Base-by-base conservation (phyloP, 2,329 filamentous ascomycete genomes). In the Beauveria caledonica region DNA sequence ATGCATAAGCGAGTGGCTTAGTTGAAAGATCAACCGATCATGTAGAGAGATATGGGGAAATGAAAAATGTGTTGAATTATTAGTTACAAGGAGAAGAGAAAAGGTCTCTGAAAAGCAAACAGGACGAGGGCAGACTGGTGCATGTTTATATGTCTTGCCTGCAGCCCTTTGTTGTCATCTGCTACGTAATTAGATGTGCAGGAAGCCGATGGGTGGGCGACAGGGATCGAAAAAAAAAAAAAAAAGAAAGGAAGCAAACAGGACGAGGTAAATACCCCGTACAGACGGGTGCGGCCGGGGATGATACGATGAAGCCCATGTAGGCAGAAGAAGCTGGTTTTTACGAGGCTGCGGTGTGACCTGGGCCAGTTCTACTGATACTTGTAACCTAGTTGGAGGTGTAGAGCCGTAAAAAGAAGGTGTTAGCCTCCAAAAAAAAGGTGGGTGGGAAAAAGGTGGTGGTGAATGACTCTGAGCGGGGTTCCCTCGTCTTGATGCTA, bases 341-440 rank as follows among this genome's bases (percentile, higher is more conserved):
- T 60, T 60, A 60, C 58, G 58, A 60, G 58, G 58, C 44, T 48
- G 48, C 33, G 48, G 58, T 54, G 58, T 54, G 44, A 60, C 33
- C 50, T 46, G 8, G 42, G 53, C 52, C 40, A n/a, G n/a, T n/a
- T n/a, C n/a, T n/a, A n/a, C n/a, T n/a, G n/a, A n/a, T n/a, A n/a
- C n/a, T n/a, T 33, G 29, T 11, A 33, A 33, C 29, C 29, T 33
- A 13, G 11, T 33, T 33, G 4, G 29, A 33, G 29, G 29, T 11
- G 29, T 33, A 33, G 13, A 33, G 29, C 29, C 29, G 29, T 11
- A 33, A 25, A 25, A 25, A 25, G 9, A 48, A n/a, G n/a, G n/a
- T n/a, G n/a, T n/a, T n/a, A n/a, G n/a, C n/a, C n/a, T n/a, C n/a
- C n/a, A n/a, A n/a, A n/a, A n/a, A n/a, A n/a, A n/a, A n/a, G n/a